Evolutionary conservation across 192 early-diverging fungal species (phyloP), one percentile per base, ranked within the genome.

Genomic region (Mortierella claussenii): DNA sequence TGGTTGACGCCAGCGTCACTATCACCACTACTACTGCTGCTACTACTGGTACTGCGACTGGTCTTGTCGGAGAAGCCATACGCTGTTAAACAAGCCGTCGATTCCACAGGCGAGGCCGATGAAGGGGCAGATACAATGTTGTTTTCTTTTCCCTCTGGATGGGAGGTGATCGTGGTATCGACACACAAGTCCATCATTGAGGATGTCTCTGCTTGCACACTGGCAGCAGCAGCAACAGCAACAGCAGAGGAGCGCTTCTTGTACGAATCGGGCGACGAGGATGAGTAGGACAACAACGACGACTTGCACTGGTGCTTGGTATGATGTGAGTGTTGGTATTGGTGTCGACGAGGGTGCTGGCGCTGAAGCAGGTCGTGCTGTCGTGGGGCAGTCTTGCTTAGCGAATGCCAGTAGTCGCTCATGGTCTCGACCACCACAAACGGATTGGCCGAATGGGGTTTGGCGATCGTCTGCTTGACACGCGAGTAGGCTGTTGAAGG

Each of bases 361-460:
- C 37, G 67, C 23, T 69, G 67, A n/a, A 44, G 57, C 4, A 53
- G 56, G 24, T 69, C 68, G 18, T 61, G 68, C 20, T 26, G 42
- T 18, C 59, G 40, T 21, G 55, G 59, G 34, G 44, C 11, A n/a
- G n/a, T n/a, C n/a, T n/a, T n/a, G 18, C 68, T 42, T 1, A 69
- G 28, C 3, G 68, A 60, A 40, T 60, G 42, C 68, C 68, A 69
- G 32, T 69, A 69, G 1, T 69, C 68, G 23, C 20, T 61, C 68
- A 69, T 69, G 10, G 68, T 61, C 10, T 54, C 59, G n/a, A n/a
- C n/a, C n/a, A n/a, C n/a, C n/a, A n/a, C n/a, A 4, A 61, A 43
- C 23, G 57, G 40, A 0, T 54, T 69, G 23, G 44, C 10, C 13
- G 54, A 24, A 18, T 53, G 58, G 0, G 57, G 55, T 36, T 69